Base-by-base conservation (phyloP, 2,329 filamentous ascomycete species). In the Akanthomyces muscarius region DNA sequence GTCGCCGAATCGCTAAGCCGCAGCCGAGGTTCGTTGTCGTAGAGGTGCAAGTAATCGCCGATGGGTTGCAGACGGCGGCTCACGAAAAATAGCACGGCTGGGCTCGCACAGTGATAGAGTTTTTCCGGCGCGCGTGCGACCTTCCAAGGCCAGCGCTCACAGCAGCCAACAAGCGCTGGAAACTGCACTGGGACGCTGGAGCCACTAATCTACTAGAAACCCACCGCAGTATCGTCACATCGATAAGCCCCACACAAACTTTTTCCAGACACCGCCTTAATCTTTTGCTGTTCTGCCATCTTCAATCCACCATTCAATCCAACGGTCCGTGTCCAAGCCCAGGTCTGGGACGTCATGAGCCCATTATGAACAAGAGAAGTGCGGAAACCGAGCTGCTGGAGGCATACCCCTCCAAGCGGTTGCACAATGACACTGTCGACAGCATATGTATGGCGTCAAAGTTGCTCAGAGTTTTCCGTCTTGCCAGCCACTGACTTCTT, bases 221-320 rank as follows among this genome's bases (percentile, higher is more conserved):
- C 60, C 52, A 62, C 60, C 51, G 48, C 33, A 44, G 58, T 61
- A 61, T 61, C 58, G 36, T 52, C 30, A 50, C 60, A 48, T 60
- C 38, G 55, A 54, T 54, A 50, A 47, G 62, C 63, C 71, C 72
- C 66, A 74, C 66, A 74, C 70, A 69, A 68, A 55, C 64, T 68
- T 72, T 72, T 68, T 67, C 64, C 57, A 54, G 66, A 70, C 72
- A 76, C 74, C 74, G 74, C 73, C 69, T 65, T 65, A 69, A 72
- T 70, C 65, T 63, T 68, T 61, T 30, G 62, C 44, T 57, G 70
- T 75, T 76, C 74, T 76, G 72, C 74, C 73, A 57, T 47, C 21
- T 47, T 5, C 30, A 56, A 50, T 25, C 58, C 38, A 45, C 65
- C 50, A 44, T 7, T 63, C 42, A 64, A 61, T 58, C 63, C 36